A percentile compares a stretch with the other conserved stretches of the same genome.
Evolutionary conservation across 2,329 filamentous ascomycete genomes (phyloP).

Genomic region (Triangularia verruculosa): DNA sequence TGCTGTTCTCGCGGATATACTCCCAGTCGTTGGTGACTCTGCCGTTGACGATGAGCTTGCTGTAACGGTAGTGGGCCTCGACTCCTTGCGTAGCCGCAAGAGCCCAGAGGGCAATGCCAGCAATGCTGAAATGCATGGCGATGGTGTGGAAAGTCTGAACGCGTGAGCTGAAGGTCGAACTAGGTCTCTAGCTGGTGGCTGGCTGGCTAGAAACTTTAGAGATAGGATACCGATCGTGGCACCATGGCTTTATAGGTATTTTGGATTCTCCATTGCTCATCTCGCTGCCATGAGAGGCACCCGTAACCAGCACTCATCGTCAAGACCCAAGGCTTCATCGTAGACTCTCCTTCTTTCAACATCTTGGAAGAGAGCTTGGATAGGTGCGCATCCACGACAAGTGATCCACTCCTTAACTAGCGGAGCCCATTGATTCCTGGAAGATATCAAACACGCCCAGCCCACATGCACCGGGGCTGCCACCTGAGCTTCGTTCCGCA

Average conservation of each 20-base stretch:
- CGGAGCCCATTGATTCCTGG: background rate
- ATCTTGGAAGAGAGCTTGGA: background rate
- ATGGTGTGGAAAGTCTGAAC: background rate
- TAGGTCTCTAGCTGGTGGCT: background rate
- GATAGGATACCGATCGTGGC: background rate
- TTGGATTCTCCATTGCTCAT: background rate
- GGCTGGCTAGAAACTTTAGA: background rate
- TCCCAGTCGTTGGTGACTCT: conserved; percentile 13
- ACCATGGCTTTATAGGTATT: background rate
- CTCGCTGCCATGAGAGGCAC: background rate
- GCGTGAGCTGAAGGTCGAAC: background rate
- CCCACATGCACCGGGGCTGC: background rate
- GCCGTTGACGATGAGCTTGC: conserved; percentile 16
- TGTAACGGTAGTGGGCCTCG: conserved; percentile 17
- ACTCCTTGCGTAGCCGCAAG: conserved; percentile 2
- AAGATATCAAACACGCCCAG: background rate
- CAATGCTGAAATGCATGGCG: conserved; percentile 12
- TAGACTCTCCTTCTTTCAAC: background rate
- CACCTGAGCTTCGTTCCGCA: background rate
- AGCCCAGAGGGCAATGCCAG: conserved; percentile 12
- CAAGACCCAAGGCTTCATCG: background rate
- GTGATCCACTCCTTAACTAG: background rate
- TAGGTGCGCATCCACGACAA: background rate
- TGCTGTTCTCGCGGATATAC: conserved; percentile 18
- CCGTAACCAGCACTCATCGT: background rate